phyloP scores from a whole-genome alignment of 2,329 filamentous ascomycete species.

The Fusarium sambucinum region DNA sequence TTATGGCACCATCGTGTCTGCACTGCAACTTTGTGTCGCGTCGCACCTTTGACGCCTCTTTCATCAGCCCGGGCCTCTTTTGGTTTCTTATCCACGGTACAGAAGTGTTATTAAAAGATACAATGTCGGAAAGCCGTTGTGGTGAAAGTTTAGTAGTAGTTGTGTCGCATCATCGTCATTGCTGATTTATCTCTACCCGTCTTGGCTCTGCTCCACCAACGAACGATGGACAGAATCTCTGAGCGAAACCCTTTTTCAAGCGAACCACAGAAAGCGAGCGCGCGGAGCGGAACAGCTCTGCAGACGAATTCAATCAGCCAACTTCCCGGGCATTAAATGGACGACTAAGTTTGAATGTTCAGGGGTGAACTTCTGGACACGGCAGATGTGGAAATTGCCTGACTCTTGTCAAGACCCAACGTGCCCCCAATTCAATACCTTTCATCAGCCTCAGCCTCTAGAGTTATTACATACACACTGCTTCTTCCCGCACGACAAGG shows the following conservation, averaged over 20 bases:
- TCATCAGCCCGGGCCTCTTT: conserved; percentile 19
- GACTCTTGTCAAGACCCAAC: conserved; percentile 22
- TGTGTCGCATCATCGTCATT: conserved; percentile 41
- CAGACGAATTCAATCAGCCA: conserved; percentile 9
- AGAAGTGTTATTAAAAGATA: neutral
- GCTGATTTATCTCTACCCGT: conserved; percentile 35
- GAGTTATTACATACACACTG: neutral
- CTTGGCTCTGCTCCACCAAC: conserved; percentile 32
- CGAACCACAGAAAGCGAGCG: conserved; percentile 11
- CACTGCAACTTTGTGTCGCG: conserved; percentile 17
- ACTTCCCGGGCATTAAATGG: conserved; percentile 5
- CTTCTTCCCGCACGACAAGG: neutral
- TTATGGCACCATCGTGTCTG: conserved; percentile 29
- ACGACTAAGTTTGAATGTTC: conserved; percentile 12
- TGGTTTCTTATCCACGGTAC: neutral
- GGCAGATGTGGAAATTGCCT: conserved; percentile 38
- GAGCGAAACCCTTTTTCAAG: conserved; percentile 2
- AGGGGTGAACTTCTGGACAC: conserved; percentile 31
- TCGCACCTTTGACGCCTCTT: conserved; percentile 33
- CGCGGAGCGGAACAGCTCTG: conserved; percentile 2
- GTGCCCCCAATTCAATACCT: neutral
- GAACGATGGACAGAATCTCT: conserved; percentile 25
- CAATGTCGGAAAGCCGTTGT: neutral
- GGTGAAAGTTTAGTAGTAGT: neutral
- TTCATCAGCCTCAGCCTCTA: conserved; percentile 12